Evolutionary conservation across 2,329 filamentous ascomycete species (phyloP).

Genomic region (Metarhizium album): DNA sequence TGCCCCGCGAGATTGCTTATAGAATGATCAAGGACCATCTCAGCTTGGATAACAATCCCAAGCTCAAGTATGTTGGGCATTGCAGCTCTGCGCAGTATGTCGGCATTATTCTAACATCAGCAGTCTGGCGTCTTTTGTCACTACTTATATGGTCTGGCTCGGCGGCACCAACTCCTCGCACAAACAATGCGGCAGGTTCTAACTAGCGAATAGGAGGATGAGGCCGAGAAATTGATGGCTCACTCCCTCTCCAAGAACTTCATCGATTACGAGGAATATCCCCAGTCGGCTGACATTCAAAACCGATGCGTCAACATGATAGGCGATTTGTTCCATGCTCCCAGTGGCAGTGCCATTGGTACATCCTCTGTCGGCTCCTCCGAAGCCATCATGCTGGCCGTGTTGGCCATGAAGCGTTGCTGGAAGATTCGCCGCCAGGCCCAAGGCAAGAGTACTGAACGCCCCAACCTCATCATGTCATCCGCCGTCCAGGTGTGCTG

Average conservation of each 20-base stretch:
- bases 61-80: conserved; percentile 54
- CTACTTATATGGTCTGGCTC: conserved; percentile 90
- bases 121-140: conserved; percentile 85
- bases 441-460: conserved; percentile 67
- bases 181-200: not conserved
- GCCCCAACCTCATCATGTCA: conserved; percentile 91
- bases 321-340: conserved; percentile 76
- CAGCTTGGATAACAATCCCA: conserved; percentile 82
- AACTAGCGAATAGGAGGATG: conserved; percentile 58
- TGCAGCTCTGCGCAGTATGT: not conserved
- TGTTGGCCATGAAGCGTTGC: conserved; percentile 32
- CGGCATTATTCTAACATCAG: not conserved
- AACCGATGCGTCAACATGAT: conserved; percentile 92
- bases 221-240: conserved; percentile 84
- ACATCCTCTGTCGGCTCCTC: conserved; percentile 85
- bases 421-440: conserved; percentile 84
- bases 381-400: conserved; percentile 64
- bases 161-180: conserved; percentile 4
- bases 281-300: conserved; percentile 73
- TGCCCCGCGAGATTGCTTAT: conserved; percentile 90
- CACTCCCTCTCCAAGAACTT: conserved; percentile 94
- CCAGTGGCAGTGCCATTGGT: conserved; percentile 61
- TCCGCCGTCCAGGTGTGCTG: conserved; percentile 94
- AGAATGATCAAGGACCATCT: conserved; percentile 94
- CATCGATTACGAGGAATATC: conserved; percentile 80